phyloP scores from a whole-genome alignment of 129 eudicot species.

The Artemisia annua region DNA sequence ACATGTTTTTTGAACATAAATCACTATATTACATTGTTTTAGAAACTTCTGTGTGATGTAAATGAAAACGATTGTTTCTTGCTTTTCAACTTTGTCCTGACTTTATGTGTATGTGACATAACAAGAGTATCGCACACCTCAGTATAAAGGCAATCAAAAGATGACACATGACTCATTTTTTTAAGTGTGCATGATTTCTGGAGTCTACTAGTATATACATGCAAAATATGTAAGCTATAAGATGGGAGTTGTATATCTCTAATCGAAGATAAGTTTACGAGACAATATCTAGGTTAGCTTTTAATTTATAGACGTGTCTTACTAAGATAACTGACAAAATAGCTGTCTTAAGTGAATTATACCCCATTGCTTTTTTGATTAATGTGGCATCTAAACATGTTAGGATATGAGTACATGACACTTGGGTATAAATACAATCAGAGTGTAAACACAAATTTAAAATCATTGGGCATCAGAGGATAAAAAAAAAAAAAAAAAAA shows the following conservation, averaged over 20 bases:
- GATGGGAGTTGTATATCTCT: neutral
- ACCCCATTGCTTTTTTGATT: neutral
- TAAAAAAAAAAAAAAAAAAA: neutral
- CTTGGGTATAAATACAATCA: neutral
- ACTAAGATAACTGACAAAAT: neutral
- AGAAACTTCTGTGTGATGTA: neutral
- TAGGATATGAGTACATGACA: neutral
- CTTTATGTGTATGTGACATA: neutral
- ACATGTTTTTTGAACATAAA: neutral
- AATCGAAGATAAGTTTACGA: neutral
- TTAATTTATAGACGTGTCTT: slow-evolving; percentile 5
- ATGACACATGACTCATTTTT: neutral
- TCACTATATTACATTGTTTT: neutral
- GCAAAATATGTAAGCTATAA: neutral
- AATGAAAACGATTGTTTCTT: neutral
- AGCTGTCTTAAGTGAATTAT: neutral
- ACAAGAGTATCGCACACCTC: neutral
- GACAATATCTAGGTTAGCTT: neutral
- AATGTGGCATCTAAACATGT: neutral
- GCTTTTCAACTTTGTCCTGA: neutral
- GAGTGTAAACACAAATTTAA: slow-evolving; percentile 3
- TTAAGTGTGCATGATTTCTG: slow-evolving; percentile 6
- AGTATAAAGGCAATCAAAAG: neutral
- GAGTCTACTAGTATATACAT: neutral
- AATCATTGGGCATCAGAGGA: neutral